phyloP scores from a whole-genome alignment of 116 monocot genomes.

The Posidonia oceanica region DNA sequence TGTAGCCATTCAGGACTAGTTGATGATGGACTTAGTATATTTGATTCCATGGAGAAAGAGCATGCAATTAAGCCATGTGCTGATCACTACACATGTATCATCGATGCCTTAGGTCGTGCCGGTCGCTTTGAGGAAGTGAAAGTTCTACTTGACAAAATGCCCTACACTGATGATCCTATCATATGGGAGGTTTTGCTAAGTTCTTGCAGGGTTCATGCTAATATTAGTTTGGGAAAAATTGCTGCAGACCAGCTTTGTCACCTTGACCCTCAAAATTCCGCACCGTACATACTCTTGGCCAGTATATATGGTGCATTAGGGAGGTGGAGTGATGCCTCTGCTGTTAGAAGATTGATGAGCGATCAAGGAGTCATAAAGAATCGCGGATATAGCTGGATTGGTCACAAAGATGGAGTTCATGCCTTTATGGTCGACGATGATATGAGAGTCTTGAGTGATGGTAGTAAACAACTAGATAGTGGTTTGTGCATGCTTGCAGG shows the following conservation, averaged over 20 bases:
- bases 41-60: slow-evolving; percentile 51
- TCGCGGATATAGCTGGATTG: slow-evolving; percentile 78
- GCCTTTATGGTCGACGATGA: slow-evolving; percentile 72
- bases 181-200: slow-evolving; percentile 87
- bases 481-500: neutral
- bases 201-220: slow-evolving; percentile 63
- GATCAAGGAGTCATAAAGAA: slow-evolving; percentile 45
- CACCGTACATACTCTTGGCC: slow-evolving; percentile 71
- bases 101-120: slow-evolving; percentile 68
- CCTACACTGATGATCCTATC: slow-evolving; percentile 64
- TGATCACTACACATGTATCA: slow-evolving; percentile 78
- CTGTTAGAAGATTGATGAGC: slow-evolving; percentile 62
- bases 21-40: slow-evolving; percentile 39
- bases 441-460: neutral
- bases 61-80: slow-evolving; percentile 48
- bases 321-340: slow-evolving; percentile 39
- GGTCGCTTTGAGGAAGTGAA: slow-evolving; percentile 55
- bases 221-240: slow-evolving; percentile 41
- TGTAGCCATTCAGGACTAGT: slow-evolving; percentile 76
- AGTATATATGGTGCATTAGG: slow-evolving; percentile 74
- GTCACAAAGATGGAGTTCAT: slow-evolving; percentile 34
- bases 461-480: neutral
- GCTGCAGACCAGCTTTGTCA: slow-evolving; percentile 67
- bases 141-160: slow-evolving; percentile 41
- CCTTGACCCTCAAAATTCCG: slow-evolving; percentile 49